Conservation (phyloP, 768 basidiomycete species). For the Gyrodon lividus region DNA sequence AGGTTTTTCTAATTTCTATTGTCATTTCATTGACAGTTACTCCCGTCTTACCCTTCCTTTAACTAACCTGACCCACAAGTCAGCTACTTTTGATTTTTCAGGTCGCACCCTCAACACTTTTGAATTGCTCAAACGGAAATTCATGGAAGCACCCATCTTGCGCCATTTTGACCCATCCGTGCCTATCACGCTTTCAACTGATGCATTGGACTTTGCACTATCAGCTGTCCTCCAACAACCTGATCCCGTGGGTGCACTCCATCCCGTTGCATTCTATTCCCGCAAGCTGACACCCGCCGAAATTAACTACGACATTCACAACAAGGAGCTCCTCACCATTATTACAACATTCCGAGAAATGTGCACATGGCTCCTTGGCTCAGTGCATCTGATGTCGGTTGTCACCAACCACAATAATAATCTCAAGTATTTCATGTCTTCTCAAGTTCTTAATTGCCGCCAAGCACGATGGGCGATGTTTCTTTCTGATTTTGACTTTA, state of each 20-base stretch:
- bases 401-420: conserved; percentile 33
- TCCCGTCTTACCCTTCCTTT: conserved; percentile 33
- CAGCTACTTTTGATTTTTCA: conserved; percentile 27
- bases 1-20: conserved; percentile 34
- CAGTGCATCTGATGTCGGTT: conserved; percentile 9
- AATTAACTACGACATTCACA: conserved; percentile 41
- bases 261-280: conserved; percentile 34
- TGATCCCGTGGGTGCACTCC: conserved; percentile 17
- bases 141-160: conserved; percentile 20
- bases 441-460: conserved; percentile 28
- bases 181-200: conserved; percentile 15
- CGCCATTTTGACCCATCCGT: conserved; percentile 14
- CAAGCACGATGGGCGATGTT: conserved; percentile 37
- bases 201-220: conserved; percentile 19
- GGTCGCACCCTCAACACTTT: conserved; percentile 12
- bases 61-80: conserved; percentile 28
- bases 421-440: conserved; percentile 29
- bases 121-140: conserved; percentile 18
- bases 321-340: conserved; percentile 46
- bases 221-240: conserved; percentile 9
- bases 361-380: conserved; percentile 27
- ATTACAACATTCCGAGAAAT: conserved; percentile 29
- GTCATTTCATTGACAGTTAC: conserved; percentile 36
- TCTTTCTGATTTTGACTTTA: conserved; percentile 18
- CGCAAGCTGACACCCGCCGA: conserved; percentile 30